Conservation (phyloP, 2,329 filamentous ascomycete genomes). For the Trichoderma atrobrunneum region DNA sequence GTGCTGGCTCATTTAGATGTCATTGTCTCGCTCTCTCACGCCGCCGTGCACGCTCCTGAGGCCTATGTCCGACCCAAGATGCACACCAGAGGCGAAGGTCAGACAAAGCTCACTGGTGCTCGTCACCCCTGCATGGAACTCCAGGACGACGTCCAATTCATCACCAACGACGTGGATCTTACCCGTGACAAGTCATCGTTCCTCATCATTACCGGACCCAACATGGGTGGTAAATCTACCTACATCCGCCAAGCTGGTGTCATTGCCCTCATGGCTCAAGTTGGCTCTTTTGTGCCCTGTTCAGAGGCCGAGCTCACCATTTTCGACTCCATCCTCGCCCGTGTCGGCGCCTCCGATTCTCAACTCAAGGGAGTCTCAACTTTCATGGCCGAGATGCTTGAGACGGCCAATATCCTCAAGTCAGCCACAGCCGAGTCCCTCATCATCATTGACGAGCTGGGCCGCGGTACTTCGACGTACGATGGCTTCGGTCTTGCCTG, state of each 20-base stretch:
- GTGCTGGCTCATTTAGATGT: constrained; percentile 93
- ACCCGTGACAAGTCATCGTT: constrained; percentile 79
- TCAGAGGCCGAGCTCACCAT: constrained; percentile 87
- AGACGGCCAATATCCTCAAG: constrained; percentile 97
- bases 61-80: constrained; percentile 90
- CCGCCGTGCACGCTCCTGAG: constrained; percentile 86
- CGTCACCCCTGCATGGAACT: constrained; percentile 98
- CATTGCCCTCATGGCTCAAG: constrained; percentile 94
- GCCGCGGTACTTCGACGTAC: constrained; percentile 94
- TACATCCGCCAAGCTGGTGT: constrained; percentile 98
- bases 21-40: constrained; percentile 89
- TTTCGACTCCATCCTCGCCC: constrained; percentile 94
- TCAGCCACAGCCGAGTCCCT: constrained; percentile 91
- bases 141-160: constrained; percentile 98
- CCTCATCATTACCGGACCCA: constrained; percentile 93
- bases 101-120: constrained; percentile 87
- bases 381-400: constrained; percentile 99
- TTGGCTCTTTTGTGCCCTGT: constrained; percentile 95
- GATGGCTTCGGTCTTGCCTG: constrained; percentile 98
- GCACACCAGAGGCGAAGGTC: constrained; percentile 80
- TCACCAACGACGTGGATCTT: constrained; percentile 92
- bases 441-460: constrained; percentile 98
- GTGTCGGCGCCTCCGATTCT: constrained; percentile 92
- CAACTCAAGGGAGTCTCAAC: constrained; percentile 97
- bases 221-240: constrained; percentile 98